phyloP scores from a whole-genome alignment of 2,329 filamentous ascomycete species.

The Clarireedia hainanense region DNA sequence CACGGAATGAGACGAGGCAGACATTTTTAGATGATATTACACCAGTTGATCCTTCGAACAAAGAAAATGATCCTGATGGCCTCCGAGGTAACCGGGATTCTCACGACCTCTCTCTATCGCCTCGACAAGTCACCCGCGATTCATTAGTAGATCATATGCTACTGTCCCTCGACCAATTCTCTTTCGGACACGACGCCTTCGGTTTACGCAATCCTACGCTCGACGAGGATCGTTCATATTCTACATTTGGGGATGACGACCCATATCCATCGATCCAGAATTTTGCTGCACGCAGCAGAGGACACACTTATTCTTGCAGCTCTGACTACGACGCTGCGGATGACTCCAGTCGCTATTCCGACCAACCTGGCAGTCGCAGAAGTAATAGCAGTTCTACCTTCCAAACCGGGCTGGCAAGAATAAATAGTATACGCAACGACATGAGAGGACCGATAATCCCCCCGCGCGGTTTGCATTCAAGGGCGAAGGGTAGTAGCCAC shows the following conservation, averaged over 20 bases:
- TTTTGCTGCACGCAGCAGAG: conserved; percentile 21
- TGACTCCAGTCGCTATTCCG: conserved; percentile 45
- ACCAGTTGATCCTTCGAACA: conserved; percentile 24
- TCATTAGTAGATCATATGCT: conserved; percentile 96
- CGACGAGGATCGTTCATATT: conserved; percentile 26
- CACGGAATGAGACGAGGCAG: conserved; percentile 20
- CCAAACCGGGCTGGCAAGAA: conserved; percentile 48
- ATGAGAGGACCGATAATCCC: conserved; percentile 29
- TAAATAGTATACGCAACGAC: conserved; percentile 49
- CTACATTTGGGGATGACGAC: conserved; percentile 24
- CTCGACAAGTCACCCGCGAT: conserved; percentile 70
- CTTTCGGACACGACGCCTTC: conserved; percentile 38
- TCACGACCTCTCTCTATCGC: conserved; percentile 78
- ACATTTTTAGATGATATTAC: conserved; percentile 31
- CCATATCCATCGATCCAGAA: conserved; percentile 21
- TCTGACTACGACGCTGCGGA: conserved; percentile 51
- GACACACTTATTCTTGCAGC: conserved; percentile 49
- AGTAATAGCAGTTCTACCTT: conserved; percentile 78
- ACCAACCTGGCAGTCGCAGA: conserved; percentile 51
- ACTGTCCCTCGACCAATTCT: conserved; percentile 81
- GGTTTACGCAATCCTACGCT: conserved; percentile 21
- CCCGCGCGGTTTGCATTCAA: conserved; percentile 40
- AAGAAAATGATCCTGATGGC: conserved; percentile 19
- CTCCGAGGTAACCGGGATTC: conserved; percentile 21
- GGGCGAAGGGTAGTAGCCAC: conserved; percentile 58